phyloP scores from a whole-genome alignment of 2,329 filamentous ascomycete genomes.

The Aspergillus tanneri region DNA sequence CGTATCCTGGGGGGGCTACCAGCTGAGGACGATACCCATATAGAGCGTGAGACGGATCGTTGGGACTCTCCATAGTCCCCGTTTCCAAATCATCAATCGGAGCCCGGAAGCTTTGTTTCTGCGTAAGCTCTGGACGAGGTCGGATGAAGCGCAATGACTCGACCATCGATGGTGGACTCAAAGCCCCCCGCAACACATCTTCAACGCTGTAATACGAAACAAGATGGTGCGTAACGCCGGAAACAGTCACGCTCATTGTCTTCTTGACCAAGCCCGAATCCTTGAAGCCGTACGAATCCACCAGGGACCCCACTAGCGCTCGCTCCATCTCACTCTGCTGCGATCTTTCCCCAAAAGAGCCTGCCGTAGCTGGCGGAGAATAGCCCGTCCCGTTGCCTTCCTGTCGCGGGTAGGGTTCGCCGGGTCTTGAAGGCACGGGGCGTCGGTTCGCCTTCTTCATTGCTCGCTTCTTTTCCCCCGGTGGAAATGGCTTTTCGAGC shows the following conservation, averaged over 20 bases:
- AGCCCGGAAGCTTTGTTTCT: conserved; percentile 65
- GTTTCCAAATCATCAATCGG: conserved; percentile 62
- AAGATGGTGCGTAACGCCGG: conserved; percentile 76
- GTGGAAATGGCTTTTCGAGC: conserved; percentile 72
- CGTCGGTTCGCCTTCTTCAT: conserved; percentile 65
- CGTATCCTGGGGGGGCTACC: conserved; percentile 36
- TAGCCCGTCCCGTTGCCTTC: conserved; percentile 40
- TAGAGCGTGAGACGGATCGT: conserved; percentile 38
- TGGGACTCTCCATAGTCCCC: conserved; percentile 37
- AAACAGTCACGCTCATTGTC: conserved; percentile 77
- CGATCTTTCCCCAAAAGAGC: conserved; percentile 38
- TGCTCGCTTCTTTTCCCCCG: conserved; percentile 81
- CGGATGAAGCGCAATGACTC: conserved; percentile 51
- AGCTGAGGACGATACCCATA: conserved; percentile 45
- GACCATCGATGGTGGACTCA: conserved; percentile 60
- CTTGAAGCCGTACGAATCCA: conserved; percentile 90
- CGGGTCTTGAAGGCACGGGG: conserved; percentile 46
- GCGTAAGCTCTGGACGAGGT: conserved; percentile 59
- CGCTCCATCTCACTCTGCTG: conserved; percentile 52
- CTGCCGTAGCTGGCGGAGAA: conserved; percentile 39
- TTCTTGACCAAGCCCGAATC: conserved; percentile 82
- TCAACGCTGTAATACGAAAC: conserved; percentile 85
- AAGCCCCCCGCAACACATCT: conserved; percentile 65
- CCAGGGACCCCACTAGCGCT: conserved; percentile 72
- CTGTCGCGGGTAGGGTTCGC: conserved; percentile 53